Evolutionary conservation across 441 rosid species (phyloP).

Genomic region (Corymbia citriodora): DNA sequence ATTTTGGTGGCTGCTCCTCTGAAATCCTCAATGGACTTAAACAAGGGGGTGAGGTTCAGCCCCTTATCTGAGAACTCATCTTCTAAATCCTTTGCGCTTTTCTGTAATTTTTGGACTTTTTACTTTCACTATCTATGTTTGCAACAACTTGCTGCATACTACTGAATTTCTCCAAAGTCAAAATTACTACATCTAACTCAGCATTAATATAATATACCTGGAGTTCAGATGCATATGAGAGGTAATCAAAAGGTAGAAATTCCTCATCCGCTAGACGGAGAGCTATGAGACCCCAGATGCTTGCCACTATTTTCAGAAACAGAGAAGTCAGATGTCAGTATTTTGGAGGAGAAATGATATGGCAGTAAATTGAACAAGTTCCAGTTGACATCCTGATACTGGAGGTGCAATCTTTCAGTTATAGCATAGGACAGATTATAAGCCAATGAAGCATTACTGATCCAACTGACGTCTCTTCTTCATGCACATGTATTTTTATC

Average conservation of each 20-base stretch:
- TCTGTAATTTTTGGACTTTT: conserved; percentile 29
- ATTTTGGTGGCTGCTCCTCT: conserved; percentile 45
- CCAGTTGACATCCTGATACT: neutral
- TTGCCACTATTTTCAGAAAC: conserved; percentile 39
- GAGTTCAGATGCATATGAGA: conserved; percentile 61
- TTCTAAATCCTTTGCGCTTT: conserved; percentile 45
- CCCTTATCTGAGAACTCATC: conserved; percentile 27
- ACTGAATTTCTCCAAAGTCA: neutral
- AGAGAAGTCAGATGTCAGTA: neutral
- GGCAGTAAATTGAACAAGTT: neutral
- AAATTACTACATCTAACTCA: neutral
- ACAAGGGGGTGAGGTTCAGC: conserved; percentile 40
- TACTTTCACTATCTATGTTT: neutral
- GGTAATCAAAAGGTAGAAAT: conserved; percentile 68
- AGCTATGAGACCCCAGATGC: conserved; percentile 71
- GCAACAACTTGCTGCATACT: neutral
- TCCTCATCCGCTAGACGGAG: conserved; percentile 79
- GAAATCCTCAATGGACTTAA: conserved; percentile 56
- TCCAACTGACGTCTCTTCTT: neutral
- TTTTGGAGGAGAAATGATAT: neutral
- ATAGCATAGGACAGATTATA: neutral
- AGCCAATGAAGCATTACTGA: neutral
- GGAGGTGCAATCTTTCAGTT: neutral
- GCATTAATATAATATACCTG: conserved; percentile 29
- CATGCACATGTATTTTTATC: neutral